phyloP scores from a whole-genome alignment of 257 asterid species.

The Agastache rugosa region DNA sequence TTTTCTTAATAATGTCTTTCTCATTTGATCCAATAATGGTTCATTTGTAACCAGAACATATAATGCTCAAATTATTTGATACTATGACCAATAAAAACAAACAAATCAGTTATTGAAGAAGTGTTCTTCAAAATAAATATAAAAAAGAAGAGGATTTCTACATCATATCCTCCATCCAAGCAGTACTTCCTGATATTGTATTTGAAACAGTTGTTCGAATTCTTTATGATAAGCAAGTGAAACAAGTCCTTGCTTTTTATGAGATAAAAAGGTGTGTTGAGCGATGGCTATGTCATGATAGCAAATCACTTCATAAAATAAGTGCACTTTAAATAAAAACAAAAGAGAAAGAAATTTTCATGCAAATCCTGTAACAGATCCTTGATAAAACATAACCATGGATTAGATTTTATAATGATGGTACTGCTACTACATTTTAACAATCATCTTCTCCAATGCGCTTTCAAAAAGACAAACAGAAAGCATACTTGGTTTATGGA shows the following conservation, averaged over 20 bases:
- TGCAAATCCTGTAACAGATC: neutral
- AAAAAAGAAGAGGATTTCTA: no score
- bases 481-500: neutral
- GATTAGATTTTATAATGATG: neutral
- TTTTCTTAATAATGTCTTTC: no score
- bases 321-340: neutral
- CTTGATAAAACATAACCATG: neutral
- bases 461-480: no score
- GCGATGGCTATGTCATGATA: no score
- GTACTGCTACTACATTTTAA: neutral
- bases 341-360: neutral
- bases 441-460: no score
- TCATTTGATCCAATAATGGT: no score
- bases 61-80: neutral
- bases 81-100: neutral
- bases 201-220: no score
- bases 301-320: neutral
- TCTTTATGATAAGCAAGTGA: no score
- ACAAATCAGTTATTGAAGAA: no score
- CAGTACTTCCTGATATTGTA: no score
- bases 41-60: neutral
- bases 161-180: neutral
- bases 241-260: no score
- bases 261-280: no score
- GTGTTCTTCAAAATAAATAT: neutral